Percentiles rank a stretch among this genome's conserved stretches.
These are phyloP conservation scores for Chrysoporthe cubensis DNA, from an alignment of 2,329 filamentous ascomycete genomes.

Conservation along the genomic window DNA sequence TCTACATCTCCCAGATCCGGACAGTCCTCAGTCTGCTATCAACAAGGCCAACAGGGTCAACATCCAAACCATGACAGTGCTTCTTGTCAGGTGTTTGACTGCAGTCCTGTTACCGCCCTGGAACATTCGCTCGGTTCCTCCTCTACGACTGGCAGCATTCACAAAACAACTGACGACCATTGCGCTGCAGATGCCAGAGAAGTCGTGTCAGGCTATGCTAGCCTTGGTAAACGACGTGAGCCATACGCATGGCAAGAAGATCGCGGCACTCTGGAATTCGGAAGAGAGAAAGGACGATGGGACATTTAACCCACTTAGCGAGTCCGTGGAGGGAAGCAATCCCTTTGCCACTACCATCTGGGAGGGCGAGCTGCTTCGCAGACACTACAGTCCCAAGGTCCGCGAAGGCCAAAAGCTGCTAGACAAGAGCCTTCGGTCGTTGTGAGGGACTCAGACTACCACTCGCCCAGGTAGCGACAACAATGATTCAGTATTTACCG, in stretches of 20 bases:
- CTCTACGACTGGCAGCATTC: conserved; percentile 86
- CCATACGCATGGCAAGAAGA: conserved; percentile 79
- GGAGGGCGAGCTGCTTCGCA: conserved; percentile 86
- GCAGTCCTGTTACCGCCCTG: conserved; percentile 78
- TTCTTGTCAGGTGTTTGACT: conserved; percentile 85
- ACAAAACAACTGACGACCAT: conserved; percentile 86
- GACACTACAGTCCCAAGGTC: conserved; percentile 86
- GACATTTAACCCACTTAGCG: conserved; percentile 73
- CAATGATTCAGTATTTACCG: conserved; percentile 2
- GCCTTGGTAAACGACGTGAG: conserved; percentile 78
- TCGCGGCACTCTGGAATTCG: conserved; percentile 88
- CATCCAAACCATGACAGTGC: conserved; percentile 90
- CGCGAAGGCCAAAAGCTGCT: conserved; percentile 72
- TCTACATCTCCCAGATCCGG: conserved; percentile 70
- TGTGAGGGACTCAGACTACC: conserved; percentile 13
- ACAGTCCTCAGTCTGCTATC: conserved; percentile 47
- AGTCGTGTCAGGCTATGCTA: conserved; percentile 79
- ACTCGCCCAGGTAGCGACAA: conserved; percentile 22
- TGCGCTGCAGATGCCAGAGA: conserved; percentile 86
- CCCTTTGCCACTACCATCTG: conserved; percentile 89
- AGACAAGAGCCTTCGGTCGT: conserved; percentile 63
- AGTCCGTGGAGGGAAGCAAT: conserved; percentile 82
- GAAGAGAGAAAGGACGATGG: conserved; percentile 94
- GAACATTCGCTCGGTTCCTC: conserved; percentile 75
- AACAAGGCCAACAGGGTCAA: conserved; percentile 71